phyloP scores from a whole-genome alignment of 805 yeast genomes.

The Henningerozyma blattae region DNA sequence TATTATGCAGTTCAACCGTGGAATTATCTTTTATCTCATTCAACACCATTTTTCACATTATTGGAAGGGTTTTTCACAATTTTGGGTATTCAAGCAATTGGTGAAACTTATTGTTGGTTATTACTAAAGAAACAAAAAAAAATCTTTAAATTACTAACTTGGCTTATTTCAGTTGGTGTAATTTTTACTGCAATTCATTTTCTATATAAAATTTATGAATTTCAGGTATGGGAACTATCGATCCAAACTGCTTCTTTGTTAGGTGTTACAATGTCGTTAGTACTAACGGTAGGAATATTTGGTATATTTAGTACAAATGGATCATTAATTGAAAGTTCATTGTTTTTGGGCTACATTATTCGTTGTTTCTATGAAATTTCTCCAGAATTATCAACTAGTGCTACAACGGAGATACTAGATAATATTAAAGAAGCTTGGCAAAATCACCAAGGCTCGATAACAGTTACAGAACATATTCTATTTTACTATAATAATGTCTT shows the following conservation, averaged over 20 bases:
- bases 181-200: conserved; percentile 70
- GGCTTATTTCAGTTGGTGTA: conserved; percentile 61
- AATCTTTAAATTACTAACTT: conserved; percentile 66
- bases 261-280: conserved; percentile 73
- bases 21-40: conserved; percentile 58
- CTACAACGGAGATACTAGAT: conserved; percentile 31
- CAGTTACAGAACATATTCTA: conserved; percentile 23
- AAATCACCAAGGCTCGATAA: conserved; percentile 22
- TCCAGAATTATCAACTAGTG: conserved; percentile 64
- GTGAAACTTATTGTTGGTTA: conserved; percentile 68
- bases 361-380: conserved; percentile 88
- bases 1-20: conserved; percentile 46
- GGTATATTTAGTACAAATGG: conserved; percentile 81
- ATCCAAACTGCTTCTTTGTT: conserved; percentile 67
- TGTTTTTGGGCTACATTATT: conserved; percentile 81
- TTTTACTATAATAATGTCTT: conserved; percentile 19
- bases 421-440: conserved; percentile 28
- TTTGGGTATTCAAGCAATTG: conserved; percentile 82
- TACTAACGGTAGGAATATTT: conserved; percentile 60
- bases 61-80: conserved; percentile 90
- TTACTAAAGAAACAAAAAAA: conserved; percentile 33
- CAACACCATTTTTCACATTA: conserved; percentile 82
- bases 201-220: conserved; percentile 70
- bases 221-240: conserved; percentile 61
- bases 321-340: conserved; percentile 79